These are phyloP conservation scores for Phenoliferia sp. DNA, from an alignment of 1,284 basidiomycete genomes.

Conservation along the genomic window DNA sequence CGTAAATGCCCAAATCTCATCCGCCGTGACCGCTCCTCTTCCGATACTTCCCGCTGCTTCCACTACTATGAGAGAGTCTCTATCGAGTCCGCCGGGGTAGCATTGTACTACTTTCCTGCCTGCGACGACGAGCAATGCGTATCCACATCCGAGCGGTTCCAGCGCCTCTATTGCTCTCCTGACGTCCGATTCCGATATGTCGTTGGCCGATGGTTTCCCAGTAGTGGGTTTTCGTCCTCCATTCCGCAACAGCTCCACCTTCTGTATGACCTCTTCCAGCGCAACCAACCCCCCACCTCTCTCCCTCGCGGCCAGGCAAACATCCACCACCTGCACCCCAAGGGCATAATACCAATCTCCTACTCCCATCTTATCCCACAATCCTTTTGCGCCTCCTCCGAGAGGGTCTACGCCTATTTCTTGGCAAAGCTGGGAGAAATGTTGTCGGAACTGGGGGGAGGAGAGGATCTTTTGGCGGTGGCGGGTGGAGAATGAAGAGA, in stretches of 20 bases:
- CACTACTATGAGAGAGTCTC: slow-evolving; percentile 43
- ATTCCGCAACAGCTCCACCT: slow-evolving; percentile 41
- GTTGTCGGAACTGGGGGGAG: slow-evolving; percentile 83
- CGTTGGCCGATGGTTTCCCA: not conserved
- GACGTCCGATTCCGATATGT: slow-evolving; percentile 75
- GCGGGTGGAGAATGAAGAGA: slow-evolving; percentile 71
- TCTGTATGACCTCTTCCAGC: slow-evolving; percentile 74
- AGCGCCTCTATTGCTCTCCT: slow-evolving; percentile 79
- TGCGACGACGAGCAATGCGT: slow-evolving; percentile 65
- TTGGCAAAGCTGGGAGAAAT: slow-evolving; percentile 94
- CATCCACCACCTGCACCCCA: slow-evolving; percentile 93
- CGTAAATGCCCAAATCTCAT: slow-evolving; percentile 15
- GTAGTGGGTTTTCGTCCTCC: not conserved
- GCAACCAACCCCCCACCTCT: slow-evolving; percentile 88
- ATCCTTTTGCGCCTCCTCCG: slow-evolving; percentile 61
- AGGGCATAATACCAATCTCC: slow-evolving; percentile 96
- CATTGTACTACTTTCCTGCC: slow-evolving; percentile 43
- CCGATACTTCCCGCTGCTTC: slow-evolving; percentile 54
- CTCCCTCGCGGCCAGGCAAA: slow-evolving; percentile 83
- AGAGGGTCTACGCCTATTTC: slow-evolving; percentile 93
- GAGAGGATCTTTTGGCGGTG: slow-evolving; percentile 80
- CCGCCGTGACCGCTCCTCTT: slow-evolving; percentile 56
- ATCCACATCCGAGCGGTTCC: slow-evolving; percentile 80
- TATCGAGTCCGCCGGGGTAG: slow-evolving; percentile 43
- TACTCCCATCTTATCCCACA: slow-evolving; percentile 71